Conservation (phyloP, 225 moss, liverwort and hornwort genomes). For the Marchantia polymorpha region DNA sequence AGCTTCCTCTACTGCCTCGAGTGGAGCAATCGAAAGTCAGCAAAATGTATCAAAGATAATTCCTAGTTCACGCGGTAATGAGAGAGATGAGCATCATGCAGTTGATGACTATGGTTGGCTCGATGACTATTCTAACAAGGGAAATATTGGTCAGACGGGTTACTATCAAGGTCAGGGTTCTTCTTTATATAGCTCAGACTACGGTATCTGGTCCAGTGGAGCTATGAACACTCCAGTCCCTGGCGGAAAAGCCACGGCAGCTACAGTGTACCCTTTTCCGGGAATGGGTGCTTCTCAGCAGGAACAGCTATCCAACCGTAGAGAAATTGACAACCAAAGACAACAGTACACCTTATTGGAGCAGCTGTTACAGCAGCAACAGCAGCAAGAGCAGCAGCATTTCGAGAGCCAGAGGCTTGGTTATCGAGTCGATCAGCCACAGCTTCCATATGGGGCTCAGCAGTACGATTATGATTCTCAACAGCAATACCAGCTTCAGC, state of each 20-base stretch:
- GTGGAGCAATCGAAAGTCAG: constrained; percentile 39
- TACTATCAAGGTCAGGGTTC: constrained; percentile 65
- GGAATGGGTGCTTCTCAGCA: constrained; percentile 68
- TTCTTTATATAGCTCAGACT: constrained; percentile 63
- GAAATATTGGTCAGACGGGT: constrained; percentile 52
- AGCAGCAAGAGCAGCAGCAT: constrained; percentile 44
- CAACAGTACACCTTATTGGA: constrained; percentile 41
- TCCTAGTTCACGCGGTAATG: constrained; percentile 39
- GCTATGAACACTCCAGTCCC: constrained; percentile 45
- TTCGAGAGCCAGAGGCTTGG: constrained; percentile 42
- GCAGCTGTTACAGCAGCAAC: constrained; percentile 51
- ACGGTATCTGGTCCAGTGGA: constrained; percentile 78
- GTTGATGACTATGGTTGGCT: constrained; percentile 96
- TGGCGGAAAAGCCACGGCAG: constrained; percentile 51
- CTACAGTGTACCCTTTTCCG: constrained; percentile 58
- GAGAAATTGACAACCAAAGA: constrained; percentile 29
- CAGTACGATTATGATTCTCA: constrained; percentile 61
- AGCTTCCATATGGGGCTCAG: constrained; percentile 37
- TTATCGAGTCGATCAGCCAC: constrained; percentile 45
- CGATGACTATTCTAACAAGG: constrained; percentile 75
- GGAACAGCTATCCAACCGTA: constrained; percentile 18
- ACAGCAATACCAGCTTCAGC: constrained; percentile 64
- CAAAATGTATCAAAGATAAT: constrained; percentile 46
- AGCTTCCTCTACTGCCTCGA: constrained; percentile 28
- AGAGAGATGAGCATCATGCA: constrained; percentile 51